A percentile compares a stretch with the other conserved stretches of the same genome.
Conservation (phyloP, 2,329 filamentous ascomycete genomes). For the Penicillium paneum region DNA sequence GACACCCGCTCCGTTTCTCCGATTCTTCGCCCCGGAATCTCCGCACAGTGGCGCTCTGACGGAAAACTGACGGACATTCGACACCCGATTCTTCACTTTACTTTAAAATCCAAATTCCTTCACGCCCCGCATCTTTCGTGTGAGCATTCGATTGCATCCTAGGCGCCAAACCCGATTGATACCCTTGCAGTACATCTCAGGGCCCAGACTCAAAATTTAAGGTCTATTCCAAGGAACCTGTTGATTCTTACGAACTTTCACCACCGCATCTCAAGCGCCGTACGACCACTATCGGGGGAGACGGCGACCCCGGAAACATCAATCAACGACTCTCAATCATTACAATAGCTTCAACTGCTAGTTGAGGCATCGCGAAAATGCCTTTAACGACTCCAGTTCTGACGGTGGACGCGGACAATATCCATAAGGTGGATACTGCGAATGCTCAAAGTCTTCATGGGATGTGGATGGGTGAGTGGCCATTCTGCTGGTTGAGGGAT, state of each 20-base stretch:
- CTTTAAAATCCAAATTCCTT: conserved; percentile 2
- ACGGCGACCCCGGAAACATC: conserved; percentile 43
- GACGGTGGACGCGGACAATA: conserved; percentile 84
- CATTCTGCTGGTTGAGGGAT: not conserved
- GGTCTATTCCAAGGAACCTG: conserved; percentile 6
- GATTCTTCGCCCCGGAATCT: conserved; percentile 5
- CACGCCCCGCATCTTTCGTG: conserved; percentile 6
- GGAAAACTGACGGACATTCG: conserved; percentile 13
- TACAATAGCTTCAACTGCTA: conserved; percentile 12
- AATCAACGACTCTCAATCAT: conserved; percentile 7
- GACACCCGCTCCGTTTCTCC: conserved; percentile 5
- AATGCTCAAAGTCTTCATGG: conserved; percentile 91
- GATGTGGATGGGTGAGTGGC: conserved; percentile 87
- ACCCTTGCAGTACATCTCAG: conserved; percentile 19
- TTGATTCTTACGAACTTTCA: conserved; percentile 18
- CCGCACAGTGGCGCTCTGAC: conserved; percentile 22
- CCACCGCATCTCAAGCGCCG: conserved; percentile 34
- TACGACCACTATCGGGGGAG: conserved; percentile 44
- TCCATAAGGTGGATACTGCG: conserved; percentile 90
- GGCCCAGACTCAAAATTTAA: conserved; percentile 14
- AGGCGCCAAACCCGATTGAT: conserved; percentile 18
- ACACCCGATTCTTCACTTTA: conserved; percentile 8
- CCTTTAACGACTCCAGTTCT: conserved; percentile 84
- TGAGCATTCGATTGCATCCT: conserved; percentile 18
- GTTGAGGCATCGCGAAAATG: conserved; percentile 56